phyloP scores from a whole-genome alignment of 805 yeast species.

The Myxozyma melibiosi region DNA sequence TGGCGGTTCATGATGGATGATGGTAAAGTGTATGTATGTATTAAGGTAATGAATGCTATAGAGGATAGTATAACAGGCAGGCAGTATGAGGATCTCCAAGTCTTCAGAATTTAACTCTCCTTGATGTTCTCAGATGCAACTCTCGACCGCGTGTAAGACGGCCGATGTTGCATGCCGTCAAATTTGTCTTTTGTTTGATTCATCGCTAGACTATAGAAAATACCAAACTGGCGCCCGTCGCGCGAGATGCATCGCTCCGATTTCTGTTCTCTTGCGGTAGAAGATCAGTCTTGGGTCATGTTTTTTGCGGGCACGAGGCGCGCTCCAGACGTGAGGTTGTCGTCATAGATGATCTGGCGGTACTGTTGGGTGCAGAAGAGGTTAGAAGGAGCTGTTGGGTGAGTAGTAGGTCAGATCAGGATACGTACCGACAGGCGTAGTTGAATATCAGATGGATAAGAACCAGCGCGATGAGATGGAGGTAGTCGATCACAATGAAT shows the following conservation, averaged over 20 bases:
- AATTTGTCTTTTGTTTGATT: constrained; percentile 30
- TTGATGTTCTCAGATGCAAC: constrained; percentile 27
- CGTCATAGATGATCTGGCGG: constrained; percentile 1
- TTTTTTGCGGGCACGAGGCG: not conserved
- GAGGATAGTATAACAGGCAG: not conserved
- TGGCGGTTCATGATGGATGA: no score
- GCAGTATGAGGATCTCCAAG: constrained; percentile 8
- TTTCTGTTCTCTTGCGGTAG: constrained; percentile 21
- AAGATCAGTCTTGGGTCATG: not conserved
- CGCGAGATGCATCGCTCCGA: constrained; percentile 15
- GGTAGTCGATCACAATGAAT: not conserved
- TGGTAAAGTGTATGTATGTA: not conserved
- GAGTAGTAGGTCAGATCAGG: no score
- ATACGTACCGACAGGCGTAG: no score
- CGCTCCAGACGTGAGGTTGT: constrained; percentile 11
- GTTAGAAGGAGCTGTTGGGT: no score
- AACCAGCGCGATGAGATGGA: not conserved
- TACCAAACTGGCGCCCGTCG: not conserved
- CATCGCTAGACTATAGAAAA: constrained; percentile 24
- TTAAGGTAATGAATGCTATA: not conserved
- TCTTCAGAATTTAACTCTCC: constrained; percentile 32
- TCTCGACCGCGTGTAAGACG: not conserved
- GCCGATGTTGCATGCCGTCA: constrained; percentile 23
- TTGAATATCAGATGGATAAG: no score
- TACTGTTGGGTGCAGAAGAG: no score